Percentiles rank a stretch among this genome's conserved stretches.
phyloP scores from a whole-genome alignment of 1,284 basidiomycete species.

The Mrakiaceae sp. region DNA sequence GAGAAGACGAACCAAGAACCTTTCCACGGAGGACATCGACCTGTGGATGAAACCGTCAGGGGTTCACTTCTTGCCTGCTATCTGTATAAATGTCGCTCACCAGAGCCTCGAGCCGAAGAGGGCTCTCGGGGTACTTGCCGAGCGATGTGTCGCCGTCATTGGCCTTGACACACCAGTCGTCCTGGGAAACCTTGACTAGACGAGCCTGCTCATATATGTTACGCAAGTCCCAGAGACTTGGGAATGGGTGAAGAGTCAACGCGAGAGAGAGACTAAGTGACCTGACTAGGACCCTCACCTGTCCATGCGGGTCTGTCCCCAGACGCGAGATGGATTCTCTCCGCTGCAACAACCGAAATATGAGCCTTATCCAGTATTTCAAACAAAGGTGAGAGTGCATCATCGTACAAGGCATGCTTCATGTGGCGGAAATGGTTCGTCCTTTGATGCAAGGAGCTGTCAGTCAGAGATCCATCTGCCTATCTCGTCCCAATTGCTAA shows the following conservation, averaged over 20 bases:
- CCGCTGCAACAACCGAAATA: background rate
- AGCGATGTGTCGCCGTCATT: background rate
- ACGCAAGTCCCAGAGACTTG: conserved; percentile 41
- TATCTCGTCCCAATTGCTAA: conserved; percentile 7
- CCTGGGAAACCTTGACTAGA: conserved; percentile 40
- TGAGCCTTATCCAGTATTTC: no score
- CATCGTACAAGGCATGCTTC: conserved; percentile 22
- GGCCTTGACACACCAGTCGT: conserved; percentile 3
- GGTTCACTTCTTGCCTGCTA: background rate
- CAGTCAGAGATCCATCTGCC: conserved; percentile 18
- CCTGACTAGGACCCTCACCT: conserved; percentile 41
- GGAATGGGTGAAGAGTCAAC: background rate
- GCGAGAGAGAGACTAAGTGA: conserved; percentile 48
- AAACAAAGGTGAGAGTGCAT: no score
- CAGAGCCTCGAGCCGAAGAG: conserved; percentile 2
- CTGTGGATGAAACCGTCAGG: background rate
- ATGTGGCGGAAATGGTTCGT: conserved; percentile 32
- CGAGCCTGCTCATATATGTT: conserved; percentile 68
- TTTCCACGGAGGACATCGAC: conserved; percentile 5
- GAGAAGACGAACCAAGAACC: background rate
- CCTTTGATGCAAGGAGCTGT: conserved; percentile 6
- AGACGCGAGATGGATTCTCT: conserved; percentile 29
- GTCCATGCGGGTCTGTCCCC: conserved; percentile 46
- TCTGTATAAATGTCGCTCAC: background rate
- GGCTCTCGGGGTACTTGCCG: background rate